These are phyloP conservation scores for Oenanthe sinensis DNA, from an alignment of 129 eudicot species.

Conservation along the genomic window DNA sequence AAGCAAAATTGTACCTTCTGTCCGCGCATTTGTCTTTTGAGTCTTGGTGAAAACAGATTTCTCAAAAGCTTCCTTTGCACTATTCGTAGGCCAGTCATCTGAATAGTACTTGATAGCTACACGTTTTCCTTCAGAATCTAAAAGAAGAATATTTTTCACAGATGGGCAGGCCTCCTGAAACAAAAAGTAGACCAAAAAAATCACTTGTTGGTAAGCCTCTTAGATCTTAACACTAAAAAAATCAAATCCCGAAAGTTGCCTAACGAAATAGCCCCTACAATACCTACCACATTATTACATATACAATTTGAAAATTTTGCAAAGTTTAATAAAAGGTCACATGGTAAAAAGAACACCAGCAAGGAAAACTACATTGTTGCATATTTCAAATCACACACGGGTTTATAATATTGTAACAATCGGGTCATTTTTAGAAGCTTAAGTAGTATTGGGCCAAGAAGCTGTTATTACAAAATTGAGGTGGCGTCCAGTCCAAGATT, in stretches of 20 bases:
- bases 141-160: slow-evolving; percentile 65
- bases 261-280: background rate
- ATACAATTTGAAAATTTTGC: background rate
- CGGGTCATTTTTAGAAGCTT: too few relatives aligned
- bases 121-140: slow-evolving; percentile 81
- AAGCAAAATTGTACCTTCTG: slow-evolving; percentile 48
- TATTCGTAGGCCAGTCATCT: slow-evolving; percentile 79
- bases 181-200: background rate
- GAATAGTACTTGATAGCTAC: slow-evolving; percentile 64
- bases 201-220: background rate
- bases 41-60: slow-evolving; percentile 69
- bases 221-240: background rate
- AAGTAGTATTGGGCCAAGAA: too few relatives aligned
- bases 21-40: slow-evolving; percentile 75
- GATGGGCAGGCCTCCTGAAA: slow-evolving; percentile 63
- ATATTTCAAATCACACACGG: background rate
- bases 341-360: background rate
- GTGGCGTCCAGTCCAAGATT: too few relatives aligned
- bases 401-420: background rate
- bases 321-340: background rate
- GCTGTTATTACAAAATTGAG: too few relatives aligned
- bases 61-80: slow-evolving; percentile 64
- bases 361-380: background rate
- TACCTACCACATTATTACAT: background rate
- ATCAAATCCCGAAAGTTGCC: background rate